phyloP scores from a whole-genome alignment of 2,329 filamentous ascomycete genomes.

The Geosmithia morbida region DNA sequence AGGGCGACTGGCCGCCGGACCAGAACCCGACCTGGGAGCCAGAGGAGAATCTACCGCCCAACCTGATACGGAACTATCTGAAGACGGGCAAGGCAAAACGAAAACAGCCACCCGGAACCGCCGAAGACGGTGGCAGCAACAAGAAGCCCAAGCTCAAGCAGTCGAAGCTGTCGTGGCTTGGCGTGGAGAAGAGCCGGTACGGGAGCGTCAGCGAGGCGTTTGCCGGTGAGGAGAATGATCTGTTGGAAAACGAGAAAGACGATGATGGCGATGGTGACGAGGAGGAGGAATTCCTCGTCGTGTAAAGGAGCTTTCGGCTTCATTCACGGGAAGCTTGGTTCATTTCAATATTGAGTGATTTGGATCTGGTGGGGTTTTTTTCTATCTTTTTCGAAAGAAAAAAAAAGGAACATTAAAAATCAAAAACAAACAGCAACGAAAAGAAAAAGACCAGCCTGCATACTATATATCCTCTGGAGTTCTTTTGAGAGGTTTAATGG shows the following conservation, averaged over 20 bases:
- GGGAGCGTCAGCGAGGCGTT: slow-evolving; percentile 16
- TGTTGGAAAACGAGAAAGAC: background rate
- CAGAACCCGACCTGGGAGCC: slow-evolving; percentile 47
- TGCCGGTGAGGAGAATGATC: slow-evolving; percentile 6
- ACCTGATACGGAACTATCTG: slow-evolving; percentile 25
- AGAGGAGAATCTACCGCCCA: slow-evolving; percentile 29
- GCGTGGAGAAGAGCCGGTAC: slow-evolving; percentile 6
- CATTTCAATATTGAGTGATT: too few relatives aligned
- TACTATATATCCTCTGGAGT: too few relatives aligned
- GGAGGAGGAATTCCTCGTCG: background rate
- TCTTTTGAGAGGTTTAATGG: too few relatives aligned
- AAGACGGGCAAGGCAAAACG: slow-evolving; percentile 8
- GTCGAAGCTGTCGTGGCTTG: slow-evolving; percentile 9
- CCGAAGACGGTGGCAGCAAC: background rate
- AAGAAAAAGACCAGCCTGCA: too few relatives aligned
- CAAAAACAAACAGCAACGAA: too few relatives aligned
- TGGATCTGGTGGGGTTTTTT: too few relatives aligned
- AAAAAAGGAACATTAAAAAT: too few relatives aligned
- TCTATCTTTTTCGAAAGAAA: too few relatives aligned
- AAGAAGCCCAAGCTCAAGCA: slow-evolving; percentile 7
- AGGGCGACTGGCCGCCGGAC: slow-evolving; percentile 38
- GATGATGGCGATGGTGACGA: background rate
- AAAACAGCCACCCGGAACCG: background rate
- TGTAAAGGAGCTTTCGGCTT: too few relatives aligned
- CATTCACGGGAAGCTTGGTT: too few relatives aligned